These are phyloP conservation scores for Diaporthe citriasiana DNA, from an alignment of 2,329 filamentous ascomycete genomes.

Conservation along the genomic window DNA sequence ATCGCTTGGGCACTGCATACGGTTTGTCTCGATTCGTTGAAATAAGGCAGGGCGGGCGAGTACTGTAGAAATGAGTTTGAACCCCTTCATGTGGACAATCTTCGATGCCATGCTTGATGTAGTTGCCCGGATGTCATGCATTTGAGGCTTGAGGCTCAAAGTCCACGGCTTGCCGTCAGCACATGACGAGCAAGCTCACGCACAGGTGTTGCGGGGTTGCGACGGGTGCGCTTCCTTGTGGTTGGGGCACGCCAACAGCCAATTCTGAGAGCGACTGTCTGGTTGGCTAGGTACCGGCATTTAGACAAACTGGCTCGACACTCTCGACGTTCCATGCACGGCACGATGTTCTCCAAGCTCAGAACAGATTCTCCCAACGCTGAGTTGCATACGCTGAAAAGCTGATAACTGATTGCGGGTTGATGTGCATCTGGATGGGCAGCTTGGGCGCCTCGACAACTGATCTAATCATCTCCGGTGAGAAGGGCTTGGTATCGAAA, in stretches of 20 bases:
- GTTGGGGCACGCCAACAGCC: not conserved
- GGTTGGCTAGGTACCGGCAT: conserved; percentile 13
- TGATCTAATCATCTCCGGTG: no score
- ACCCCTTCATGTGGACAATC: not conserved
- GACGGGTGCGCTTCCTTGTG: conserved; percentile 29
- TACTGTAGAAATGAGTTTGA: not conserved
- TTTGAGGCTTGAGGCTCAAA: conserved; percentile 52
- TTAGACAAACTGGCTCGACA: conserved; percentile 7
- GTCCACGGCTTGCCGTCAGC: conserved; percentile 48
- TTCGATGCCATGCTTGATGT: conserved; percentile 25
- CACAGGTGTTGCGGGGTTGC: conserved; percentile 19
- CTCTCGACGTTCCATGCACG: conserved; percentile 9
- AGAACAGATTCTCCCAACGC: not conserved
- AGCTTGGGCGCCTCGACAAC: not conserved
- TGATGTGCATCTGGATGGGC: not conserved
- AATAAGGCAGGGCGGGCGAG: not conserved
- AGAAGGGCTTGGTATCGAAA: not conserved
- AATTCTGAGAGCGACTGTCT: not conserved
- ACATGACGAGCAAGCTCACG: conserved; percentile 41
- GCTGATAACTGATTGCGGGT: not conserved
- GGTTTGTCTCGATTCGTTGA: conserved; percentile 1
- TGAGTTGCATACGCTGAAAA: not conserved
- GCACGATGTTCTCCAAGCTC: not conserved
- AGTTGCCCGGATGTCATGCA: conserved; percentile 49
- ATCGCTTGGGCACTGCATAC: not conserved